These are phyloP conservation scores for Myriosclerotinia curreyana DNA, from an alignment of 2,329 filamentous ascomycete species.

Conservation along the genomic window DNA sequence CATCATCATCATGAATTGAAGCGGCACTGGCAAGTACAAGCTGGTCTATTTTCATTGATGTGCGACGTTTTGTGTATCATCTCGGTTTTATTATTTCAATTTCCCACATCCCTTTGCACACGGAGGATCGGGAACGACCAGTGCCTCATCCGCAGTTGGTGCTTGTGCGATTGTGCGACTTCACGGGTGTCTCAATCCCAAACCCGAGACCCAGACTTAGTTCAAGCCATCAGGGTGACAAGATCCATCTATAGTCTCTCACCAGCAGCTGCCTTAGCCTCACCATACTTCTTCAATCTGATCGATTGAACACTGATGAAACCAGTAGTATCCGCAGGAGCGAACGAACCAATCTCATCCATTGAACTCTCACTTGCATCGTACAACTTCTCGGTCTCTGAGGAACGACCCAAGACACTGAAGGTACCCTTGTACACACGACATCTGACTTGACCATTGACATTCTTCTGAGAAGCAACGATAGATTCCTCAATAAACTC, in stretches of 20 bases:
- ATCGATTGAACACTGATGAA: constrained; percentile 66
- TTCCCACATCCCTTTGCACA: neutral
- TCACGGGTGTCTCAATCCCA: neutral
- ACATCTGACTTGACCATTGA: constrained; percentile 61
- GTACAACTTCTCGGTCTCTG: constrained; percentile 68
- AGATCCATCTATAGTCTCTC: constrained; percentile 56
- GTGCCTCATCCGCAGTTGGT: neutral
- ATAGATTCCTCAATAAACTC: constrained; percentile 68
- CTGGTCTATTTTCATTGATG: constrained; percentile 9
- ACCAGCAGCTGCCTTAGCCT: constrained; percentile 74
- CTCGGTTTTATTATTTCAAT: neutral
- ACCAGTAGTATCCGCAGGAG: constrained; percentile 61
- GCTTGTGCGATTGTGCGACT: constrained; percentile 9
- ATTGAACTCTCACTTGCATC: constrained; percentile 63
- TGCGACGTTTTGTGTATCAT: constrained; percentile 13
- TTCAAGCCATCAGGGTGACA: neutral
- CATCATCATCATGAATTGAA: neutral
- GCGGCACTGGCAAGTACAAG: constrained; percentile 17
- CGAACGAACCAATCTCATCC: constrained; percentile 69
- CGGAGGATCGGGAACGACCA: neutral
- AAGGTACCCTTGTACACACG: constrained; percentile 66
- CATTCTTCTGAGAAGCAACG: constrained; percentile 55
- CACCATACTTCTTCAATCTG: constrained; percentile 60
- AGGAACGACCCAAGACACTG: constrained; percentile 56
- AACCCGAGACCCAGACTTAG: constrained; percentile 9